A percentile compares a stretch with the other conserved stretches of the same genome.
Evolutionary conservation across 306 rosid genomes (phyloP).

Genomic region (Cucumis melo): DNA sequence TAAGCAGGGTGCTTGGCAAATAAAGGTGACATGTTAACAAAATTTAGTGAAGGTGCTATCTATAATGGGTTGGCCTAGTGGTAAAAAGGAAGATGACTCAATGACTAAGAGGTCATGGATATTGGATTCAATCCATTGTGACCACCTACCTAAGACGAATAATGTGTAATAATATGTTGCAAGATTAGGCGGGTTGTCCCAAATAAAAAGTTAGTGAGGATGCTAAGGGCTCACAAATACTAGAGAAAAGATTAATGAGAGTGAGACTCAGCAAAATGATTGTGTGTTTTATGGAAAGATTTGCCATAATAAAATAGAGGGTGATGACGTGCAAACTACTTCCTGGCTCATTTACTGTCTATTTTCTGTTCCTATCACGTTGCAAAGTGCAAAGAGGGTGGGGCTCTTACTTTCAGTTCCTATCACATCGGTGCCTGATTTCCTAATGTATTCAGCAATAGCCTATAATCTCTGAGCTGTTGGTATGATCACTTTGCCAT

Average conservation of each 20-base stretch:
- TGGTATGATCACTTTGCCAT: neutral
- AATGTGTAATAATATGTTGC: no score
- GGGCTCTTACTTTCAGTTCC: neutral
- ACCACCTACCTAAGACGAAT: no score
- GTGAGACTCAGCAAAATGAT: neutral
- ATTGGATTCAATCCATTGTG: no score
- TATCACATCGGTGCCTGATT: neutral
- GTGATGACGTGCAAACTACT: neutral
- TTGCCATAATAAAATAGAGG: neutral
- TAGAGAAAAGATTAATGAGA: neutral
- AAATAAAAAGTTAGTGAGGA: no score
- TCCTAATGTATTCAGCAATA: no score
- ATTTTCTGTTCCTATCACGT: neutral
- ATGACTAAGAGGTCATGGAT: no score
- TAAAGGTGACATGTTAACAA: neutral
- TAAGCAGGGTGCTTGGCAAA: neutral
- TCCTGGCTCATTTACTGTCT: neutral
- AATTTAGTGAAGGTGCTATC: neutral
- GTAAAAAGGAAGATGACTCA: no score
- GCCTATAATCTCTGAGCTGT: no score
- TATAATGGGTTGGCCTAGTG: no score
- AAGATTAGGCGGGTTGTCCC: no score
- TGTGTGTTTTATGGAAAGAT: neutral
- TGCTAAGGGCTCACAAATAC: neutral
- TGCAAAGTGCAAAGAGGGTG: neutral